A percentile compares a stretch with the other conserved stretches of the same genome.
These are phyloP conservation scores for Ogataea methylovora DNA, from an alignment of 805 yeast species.

Conservation along the genomic window DNA sequence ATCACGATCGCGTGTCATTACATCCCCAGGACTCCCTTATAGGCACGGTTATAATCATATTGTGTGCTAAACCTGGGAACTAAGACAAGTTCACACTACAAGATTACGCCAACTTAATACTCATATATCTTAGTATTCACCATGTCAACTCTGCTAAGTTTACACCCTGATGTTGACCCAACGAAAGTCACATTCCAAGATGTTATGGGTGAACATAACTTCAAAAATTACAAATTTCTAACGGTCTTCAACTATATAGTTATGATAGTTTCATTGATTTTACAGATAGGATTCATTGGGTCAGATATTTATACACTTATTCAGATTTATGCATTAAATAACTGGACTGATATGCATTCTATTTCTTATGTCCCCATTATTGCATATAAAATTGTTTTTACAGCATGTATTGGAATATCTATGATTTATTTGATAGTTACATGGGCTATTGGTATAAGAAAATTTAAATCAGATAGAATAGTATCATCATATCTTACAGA, in stretches of 20 bases:
- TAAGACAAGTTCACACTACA: no score
- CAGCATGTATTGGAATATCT: constrained; percentile 71
- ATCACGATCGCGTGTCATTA: no score
- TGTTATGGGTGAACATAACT: constrained; percentile 21
- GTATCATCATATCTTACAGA: constrained; percentile 63
- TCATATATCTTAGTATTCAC: no score
- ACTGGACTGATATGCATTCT: constrained; percentile 24
- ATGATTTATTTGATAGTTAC: constrained; percentile 51
- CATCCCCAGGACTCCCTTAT: no score
- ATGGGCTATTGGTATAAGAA: constrained; percentile 46
- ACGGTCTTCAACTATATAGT: constrained; percentile 37
- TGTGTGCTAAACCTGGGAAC: no score
- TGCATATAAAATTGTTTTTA: constrained; percentile 24
- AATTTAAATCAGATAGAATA: constrained; percentile 55
- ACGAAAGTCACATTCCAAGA: constrained; percentile 17
- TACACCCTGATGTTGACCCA: not conserved
- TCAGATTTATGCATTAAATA: constrained; percentile 62
- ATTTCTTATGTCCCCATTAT: constrained; percentile 24
- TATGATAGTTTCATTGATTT: constrained; percentile 31
- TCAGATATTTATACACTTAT: constrained; percentile 78
- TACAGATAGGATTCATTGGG: constrained; percentile 47
- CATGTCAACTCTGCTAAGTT: not conserved
- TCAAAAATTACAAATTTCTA: constrained; percentile 29
- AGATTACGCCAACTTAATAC: no score
- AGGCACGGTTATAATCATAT: no score